Conservation (phyloP, 306 rosid genomes). For the Fragaria nilgerrensis region DNA sequence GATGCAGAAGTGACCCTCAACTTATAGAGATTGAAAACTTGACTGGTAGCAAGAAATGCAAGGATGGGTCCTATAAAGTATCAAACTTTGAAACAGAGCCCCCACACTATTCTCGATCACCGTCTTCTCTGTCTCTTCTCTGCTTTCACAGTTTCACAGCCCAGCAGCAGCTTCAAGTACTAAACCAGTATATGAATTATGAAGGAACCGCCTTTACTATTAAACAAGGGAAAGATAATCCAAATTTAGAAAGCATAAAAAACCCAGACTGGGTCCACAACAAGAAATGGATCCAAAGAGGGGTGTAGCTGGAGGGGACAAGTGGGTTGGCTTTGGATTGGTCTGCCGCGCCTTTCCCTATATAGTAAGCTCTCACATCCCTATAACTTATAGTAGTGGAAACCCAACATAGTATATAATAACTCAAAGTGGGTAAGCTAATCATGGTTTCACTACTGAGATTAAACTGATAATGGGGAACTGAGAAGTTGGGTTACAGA, state of each 20-base stretch:
- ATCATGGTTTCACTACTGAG: not conserved
- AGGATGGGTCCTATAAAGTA: conserved; percentile 19
- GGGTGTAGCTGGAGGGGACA: not conserved
- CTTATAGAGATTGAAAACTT: conserved; percentile 19
- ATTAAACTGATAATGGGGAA: conserved; percentile 7
- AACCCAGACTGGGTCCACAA: conserved; percentile 17
- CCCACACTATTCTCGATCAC: conserved; percentile 38
- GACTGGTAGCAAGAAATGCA: conserved; percentile 17
- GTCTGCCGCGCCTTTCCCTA: conserved; percentile 18
- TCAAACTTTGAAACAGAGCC: conserved; percentile 2
- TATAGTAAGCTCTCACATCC: conserved; percentile 3
- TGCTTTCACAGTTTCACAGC: not conserved
- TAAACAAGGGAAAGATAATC: not conserved
- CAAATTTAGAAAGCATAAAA: conserved; percentile 3
- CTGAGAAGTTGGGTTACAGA: not conserved
- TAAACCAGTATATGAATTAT: not conserved
- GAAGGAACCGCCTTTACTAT: conserved; percentile 8
- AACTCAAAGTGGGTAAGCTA: not conserved
- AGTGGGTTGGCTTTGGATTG: conserved; percentile 5
- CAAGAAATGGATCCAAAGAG: conserved; percentile 18
- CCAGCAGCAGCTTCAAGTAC: conserved; percentile 2
- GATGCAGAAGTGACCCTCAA: conserved; percentile 9
- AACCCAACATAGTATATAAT: not conserved
- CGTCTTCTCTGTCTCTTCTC: conserved; percentile 26
- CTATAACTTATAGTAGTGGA: not conserved